phyloP scores from a whole-genome alignment of 257 asterid species.

The Coffea eugenioides region DNA sequence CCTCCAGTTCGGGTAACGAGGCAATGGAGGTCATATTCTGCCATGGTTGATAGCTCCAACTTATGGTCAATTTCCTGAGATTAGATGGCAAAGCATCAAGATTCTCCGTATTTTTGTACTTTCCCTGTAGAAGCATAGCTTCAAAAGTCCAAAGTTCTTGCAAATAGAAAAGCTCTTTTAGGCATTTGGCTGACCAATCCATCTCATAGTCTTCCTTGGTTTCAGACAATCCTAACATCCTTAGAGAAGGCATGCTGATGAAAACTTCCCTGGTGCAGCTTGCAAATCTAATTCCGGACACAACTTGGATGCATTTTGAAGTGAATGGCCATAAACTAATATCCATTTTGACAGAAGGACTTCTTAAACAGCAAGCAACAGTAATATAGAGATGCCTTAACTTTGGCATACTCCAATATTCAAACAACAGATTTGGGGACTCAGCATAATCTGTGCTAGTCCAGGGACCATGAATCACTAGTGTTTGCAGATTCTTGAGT shows the following conservation, averaged over 20 bases:
- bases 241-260: slow-evolving; percentile 12
- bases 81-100: background rate
- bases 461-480: slow-evolving; percentile 27
- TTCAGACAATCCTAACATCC: too few species aligned
- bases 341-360: too few species aligned
- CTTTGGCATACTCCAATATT: slow-evolving; percentile 23
- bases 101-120: background rate
- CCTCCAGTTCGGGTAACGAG: background rate
- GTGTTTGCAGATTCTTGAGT: slow-evolving; percentile 28
- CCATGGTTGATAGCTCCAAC: background rate
- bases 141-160: too few species aligned
- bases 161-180: too few species aligned
- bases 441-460: too few species aligned
- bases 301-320: slow-evolving; percentile 16
- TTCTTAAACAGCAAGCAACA: slow-evolving; percentile 5
- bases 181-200: too few species aligned
- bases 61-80: background rate
- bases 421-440: slow-evolving; percentile 17
- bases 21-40: background rate
- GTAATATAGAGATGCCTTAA: slow-evolving; percentile 27
- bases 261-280: background rate
- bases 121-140: too few species aligned
- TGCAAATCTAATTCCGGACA: too few species aligned
- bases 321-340: too few species aligned
- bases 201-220: too few species aligned